These are phyloP conservation scores for Cocos nucifera DNA, from an alignment of 176 grass and related monocot species.

Conservation along the genomic window DNA sequence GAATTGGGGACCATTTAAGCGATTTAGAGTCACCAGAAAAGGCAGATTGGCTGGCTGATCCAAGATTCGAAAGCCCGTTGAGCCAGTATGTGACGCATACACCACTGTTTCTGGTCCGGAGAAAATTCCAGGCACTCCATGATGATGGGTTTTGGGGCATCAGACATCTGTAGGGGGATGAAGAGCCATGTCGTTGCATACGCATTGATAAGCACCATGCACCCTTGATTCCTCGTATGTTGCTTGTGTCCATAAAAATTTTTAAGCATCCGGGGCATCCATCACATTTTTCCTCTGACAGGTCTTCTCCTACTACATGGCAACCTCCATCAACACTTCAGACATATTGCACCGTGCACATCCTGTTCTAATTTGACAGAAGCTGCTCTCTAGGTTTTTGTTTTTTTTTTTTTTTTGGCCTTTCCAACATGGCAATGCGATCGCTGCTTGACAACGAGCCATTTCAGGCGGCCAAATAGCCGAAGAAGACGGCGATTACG, in stretches of 20 bases:
- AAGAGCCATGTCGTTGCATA: conserved; percentile 9
- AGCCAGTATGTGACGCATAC: no score
- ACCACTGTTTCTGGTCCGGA: no score
- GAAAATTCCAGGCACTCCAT: no score
- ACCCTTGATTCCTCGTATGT: conserved; percentile 61
- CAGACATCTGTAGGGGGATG: no score
- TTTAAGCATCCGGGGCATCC: conserved; percentile 66
- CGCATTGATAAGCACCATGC: conserved; percentile 71
- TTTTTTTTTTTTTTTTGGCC: conserved; percentile 60
- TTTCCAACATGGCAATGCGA: conserved; percentile 63
- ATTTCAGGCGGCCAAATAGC: conserved; percentile 78
- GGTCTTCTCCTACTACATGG: conserved; percentile 25
- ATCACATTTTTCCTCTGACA: conserved; percentile 49
- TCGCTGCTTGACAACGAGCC: conserved; percentile 68
- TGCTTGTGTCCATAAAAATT: conserved; percentile 50
- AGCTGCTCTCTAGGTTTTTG: no score
- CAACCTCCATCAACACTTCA: conserved; percentile 44
- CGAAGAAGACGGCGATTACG: conserved; percentile 72
- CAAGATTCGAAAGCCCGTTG: no score
- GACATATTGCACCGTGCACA: conserved; percentile 47
- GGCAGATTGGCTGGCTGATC: no score
- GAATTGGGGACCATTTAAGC: no score
- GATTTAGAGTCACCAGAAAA: no score
- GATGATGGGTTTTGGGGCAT: no score
- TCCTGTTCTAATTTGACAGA: conserved; percentile 62